Evolutionary conservation across 2,329 filamentous ascomycete genomes (phyloP), one percentile per base, ranked within the genome.

Genomic region (Colletotrichum lindemuthianum): DNA sequence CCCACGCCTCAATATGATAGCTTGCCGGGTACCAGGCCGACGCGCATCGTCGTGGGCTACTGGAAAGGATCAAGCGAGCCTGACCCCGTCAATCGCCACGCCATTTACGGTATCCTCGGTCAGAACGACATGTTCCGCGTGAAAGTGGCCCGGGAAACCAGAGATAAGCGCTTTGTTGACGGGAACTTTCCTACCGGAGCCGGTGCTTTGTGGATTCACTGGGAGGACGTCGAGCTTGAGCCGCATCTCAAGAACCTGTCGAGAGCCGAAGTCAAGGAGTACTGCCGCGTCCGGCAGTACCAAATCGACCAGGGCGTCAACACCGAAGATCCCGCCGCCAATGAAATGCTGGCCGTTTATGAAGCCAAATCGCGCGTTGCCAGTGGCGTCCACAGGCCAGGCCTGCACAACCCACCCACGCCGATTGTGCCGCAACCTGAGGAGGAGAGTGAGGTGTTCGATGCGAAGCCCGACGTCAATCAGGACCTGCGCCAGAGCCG

Each of bases 81-180:
- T 0, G 74, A 81, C 2, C 71, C 77, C 2, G 75, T 76, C 11
- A 81, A 89, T 70, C 85, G 86, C 56, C 87, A 90, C 69, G 88
- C 87, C 0, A 86, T 89, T 0, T 87, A 85, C 58, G 88, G 88
- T 4, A 88, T 90, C 10, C 74, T 90, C 0, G 86, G 86, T 1
- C 82, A 82, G 15, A 88, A 88, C 59, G 86, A 89, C 67, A 88
- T 88, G 82, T 89, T 90, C 71, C 78, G 88, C 0, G 86, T 89
- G 58, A 89, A 89, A 72, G 78, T 90, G 0, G 82, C 86, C 1
- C 79, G 84, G 6, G 81, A 88, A 69, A 89, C 87, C 0, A 82
- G 86, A 3, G 86, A 89, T 69, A 87, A 87, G 3, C 82, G 85
- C 0, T 82, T 80, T 36, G 76, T 87, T 1, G 79, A 85, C 37